Conservation (phyloP, 148 eudicot genomes). For the Polygonum maritimum region DNA sequence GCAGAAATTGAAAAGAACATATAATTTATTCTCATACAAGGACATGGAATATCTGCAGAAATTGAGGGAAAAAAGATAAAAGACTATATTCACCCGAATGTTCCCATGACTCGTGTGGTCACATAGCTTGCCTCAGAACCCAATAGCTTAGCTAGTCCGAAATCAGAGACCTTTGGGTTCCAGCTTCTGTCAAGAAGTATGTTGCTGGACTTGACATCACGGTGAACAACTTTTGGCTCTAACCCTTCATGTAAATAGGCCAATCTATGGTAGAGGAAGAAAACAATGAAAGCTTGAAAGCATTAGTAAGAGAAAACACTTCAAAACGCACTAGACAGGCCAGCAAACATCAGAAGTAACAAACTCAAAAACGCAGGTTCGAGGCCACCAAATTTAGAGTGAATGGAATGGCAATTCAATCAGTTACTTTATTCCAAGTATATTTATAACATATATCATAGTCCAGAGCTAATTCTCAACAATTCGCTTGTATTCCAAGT, state of each 20-base stretch:
- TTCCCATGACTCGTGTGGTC: slow-evolving; percentile 97
- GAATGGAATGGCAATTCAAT: neutral
- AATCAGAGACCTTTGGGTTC: slow-evolving; percentile 90
- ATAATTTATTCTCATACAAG: neutral
- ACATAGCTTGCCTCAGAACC: slow-evolving; percentile 88
- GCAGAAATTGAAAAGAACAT: slow-evolving; percentile 9
- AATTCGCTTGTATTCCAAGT: neutral
- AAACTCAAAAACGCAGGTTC: neutral
- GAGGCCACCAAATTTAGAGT: neutral
- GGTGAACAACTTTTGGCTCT: slow-evolving; percentile 97
- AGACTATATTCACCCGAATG: slow-evolving; percentile 59
- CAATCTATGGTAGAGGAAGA: slow-evolving; percentile 33
- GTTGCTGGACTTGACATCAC: slow-evolving; percentile 94
- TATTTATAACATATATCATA: neutral
- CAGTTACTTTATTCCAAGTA: neutral
- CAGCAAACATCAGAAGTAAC: neutral
- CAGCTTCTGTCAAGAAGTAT: slow-evolving; percentile 78
- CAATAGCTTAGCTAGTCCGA: slow-evolving; percentile 88
- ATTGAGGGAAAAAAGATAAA: slow-evolving; percentile 1
- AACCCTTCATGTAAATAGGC: slow-evolving; percentile 95
- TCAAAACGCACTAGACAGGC: neutral
- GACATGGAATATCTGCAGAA: neutral
- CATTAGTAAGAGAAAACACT: neutral
- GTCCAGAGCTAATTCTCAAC: neutral
- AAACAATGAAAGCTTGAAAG: neutral